Evolutionary conservation across 2,329 filamentous ascomycete species (phyloP).

Genomic region (Grosmannia serpens): DNA sequence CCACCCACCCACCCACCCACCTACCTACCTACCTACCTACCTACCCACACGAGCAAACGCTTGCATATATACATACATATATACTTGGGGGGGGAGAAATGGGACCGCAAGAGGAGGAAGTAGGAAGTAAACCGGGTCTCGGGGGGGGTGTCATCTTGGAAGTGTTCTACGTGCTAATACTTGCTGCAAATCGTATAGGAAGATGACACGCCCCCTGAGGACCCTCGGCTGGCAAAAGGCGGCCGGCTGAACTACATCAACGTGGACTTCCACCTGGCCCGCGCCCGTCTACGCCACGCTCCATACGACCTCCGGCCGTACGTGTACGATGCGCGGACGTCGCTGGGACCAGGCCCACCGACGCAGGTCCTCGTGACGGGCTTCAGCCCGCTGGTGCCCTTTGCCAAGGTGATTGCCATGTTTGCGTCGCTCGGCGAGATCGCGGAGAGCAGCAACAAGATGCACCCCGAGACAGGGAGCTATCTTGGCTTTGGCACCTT

Average conservation of each 20-base stretch:
- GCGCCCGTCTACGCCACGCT: conserved; percentile 57
- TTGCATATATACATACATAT: conserved; percentile 7
- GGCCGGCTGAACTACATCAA: conserved; percentile 57
- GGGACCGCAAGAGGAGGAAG: conserved; percentile 11
- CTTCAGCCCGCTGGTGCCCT: conserved; percentile 82
- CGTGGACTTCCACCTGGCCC: conserved; percentile 57
- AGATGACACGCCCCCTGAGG: conserved; percentile 67
- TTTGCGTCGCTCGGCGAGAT: conserved; percentile 81
- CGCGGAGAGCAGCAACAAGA: conserved; percentile 82
- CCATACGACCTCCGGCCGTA: conserved; percentile 77
- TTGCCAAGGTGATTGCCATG: conserved; percentile 62
- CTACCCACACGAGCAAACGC: background rate
- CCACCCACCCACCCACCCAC: background rate
- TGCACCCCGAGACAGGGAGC: conserved; percentile 87
- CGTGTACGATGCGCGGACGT: conserved; percentile 68
- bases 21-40: background rate
- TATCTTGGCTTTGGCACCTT: conserved; percentile 91
- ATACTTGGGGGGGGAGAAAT: conserved; percentile 5
- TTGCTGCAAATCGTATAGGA: conserved; percentile 42
- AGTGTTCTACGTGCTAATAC: conserved; percentile 38
- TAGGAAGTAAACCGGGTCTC: conserved; percentile 12
- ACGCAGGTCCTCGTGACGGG: conserved; percentile 88
- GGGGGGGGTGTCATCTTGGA: conserved; percentile 45
- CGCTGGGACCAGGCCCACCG: conserved; percentile 78
- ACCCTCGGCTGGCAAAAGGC: conserved; percentile 68